Percentiles rank a stretch among this genome's conserved stretches.
These are phyloP conservation scores for Kodamaea fungicola DNA, from an alignment of 1,139 yeast species.

Conservation along the genomic window DNA sequence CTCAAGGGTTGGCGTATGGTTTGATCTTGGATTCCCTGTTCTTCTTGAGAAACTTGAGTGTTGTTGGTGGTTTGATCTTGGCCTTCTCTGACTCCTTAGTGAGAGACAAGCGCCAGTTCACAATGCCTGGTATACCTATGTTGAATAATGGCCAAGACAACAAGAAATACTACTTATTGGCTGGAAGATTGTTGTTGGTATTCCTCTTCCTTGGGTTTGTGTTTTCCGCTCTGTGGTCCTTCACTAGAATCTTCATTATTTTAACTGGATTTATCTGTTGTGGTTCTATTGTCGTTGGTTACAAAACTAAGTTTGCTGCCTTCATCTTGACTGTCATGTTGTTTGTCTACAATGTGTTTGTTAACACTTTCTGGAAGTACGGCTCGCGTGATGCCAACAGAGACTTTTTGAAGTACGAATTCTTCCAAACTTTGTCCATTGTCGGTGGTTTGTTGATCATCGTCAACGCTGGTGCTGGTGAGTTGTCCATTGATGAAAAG, in stretches of 20 bases:
- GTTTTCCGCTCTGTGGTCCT: conserved; percentile 71
- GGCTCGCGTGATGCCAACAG: conserved; percentile 70
- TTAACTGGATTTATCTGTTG: conserved; percentile 71
- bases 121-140: conserved; percentile 91
- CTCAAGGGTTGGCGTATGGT: conserved; percentile 90
- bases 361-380: conserved; percentile 89
- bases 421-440: conserved; percentile 90
- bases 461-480: conserved; percentile 97
- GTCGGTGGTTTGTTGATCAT: conserved; percentile 91
- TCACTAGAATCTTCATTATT: conserved; percentile 62
- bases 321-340: conserved; percentile 71
- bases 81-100: conserved; percentile 90
- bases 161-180: conserved; percentile 80
- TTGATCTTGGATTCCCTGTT: conserved; percentile 78
- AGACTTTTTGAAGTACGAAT: conserved; percentile 89
- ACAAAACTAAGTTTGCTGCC: conserved; percentile 89
- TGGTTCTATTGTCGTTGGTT: conserved; percentile 84
- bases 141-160: conserved; percentile 80
- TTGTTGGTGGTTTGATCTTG: conserved; percentile 87
- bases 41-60: conserved; percentile 81
- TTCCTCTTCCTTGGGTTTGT: conserved; percentile 85
- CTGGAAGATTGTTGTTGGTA: conserved; percentile 85
- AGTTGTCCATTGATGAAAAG: conserved; percentile 90
- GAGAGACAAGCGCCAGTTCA: conserved; percentile 63
- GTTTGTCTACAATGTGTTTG: conserved; percentile 69